Percentiles rank a stretch among this genome's conserved stretches.
Evolutionary conservation across 352 stramenopile genomes (phyloP).

Genomic region (Nothophytophthora sp.): DNA sequence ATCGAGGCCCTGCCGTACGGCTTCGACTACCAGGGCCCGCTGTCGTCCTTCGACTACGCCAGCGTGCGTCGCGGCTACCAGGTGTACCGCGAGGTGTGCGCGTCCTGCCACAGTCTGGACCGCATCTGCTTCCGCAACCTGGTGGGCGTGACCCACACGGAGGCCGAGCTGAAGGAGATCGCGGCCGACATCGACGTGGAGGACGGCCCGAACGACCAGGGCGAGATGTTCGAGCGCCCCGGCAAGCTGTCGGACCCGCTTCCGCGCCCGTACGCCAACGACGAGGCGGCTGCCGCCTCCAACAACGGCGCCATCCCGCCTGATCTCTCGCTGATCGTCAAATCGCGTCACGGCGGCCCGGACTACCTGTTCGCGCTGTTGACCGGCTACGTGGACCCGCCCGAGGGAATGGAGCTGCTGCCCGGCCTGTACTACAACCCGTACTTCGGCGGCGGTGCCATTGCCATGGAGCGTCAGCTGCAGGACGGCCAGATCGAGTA

Average conservation of each 20-base stretch:
- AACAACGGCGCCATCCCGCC: conserved; percentile 98
- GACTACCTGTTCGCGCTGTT: conserved; percentile 98
- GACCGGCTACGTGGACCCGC: conserved; percentile 97
- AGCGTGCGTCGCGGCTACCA: conserved; percentile 98
- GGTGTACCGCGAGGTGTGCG: conserved; percentile 99
- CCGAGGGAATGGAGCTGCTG: conserved; percentile 88
- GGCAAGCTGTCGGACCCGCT: conserved; percentile 97
- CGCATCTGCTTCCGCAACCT: conserved; percentile 98
- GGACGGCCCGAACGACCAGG: conserved; percentile 97
- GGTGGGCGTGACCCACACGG: conserved; percentile 96
- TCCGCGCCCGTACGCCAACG: conserved; percentile 97
- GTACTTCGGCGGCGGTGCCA: conserved; percentile 98
- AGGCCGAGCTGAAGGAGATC: conserved; percentile 91
- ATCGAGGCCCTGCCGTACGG: conserved; percentile 89
- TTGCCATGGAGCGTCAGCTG: conserved; percentile 98
- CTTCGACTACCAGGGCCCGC: conserved; percentile 84
- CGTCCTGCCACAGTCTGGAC: conserved; percentile 97
- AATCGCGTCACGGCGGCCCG: conserved; percentile 93
- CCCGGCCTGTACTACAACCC: conserved; percentile 97
- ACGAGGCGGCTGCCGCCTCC: conserved; percentile 95
- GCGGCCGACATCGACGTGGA: conserved; percentile 96
- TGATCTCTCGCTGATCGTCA: conserved; percentile 98
- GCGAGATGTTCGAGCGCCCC: conserved; percentile 99
- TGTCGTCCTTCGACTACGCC: conserved; percentile 91
- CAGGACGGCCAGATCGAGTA: conserved; percentile 98